Conservation (phyloP, 2,329 filamentous ascomycete genomes). For the Arthrobotrys conoides region DNA sequence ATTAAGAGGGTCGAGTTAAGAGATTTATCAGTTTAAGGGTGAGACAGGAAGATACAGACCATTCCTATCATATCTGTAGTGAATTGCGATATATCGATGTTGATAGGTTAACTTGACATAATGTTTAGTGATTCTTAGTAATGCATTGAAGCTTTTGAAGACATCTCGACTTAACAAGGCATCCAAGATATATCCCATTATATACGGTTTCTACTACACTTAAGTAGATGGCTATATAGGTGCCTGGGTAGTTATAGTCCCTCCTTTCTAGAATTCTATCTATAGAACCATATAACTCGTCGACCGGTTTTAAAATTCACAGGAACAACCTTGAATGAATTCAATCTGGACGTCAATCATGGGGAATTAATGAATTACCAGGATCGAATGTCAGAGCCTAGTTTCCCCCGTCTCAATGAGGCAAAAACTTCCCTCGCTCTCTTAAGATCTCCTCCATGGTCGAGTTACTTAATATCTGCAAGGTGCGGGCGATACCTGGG, state of each 20-base stretch:
- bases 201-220: too few species aligned
- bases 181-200: slow-evolving; percentile 14
- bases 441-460: slow-evolving; percentile 16
- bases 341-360: slow-evolving; percentile 27
- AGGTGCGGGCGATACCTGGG: slow-evolving; percentile 27
- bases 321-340: slow-evolving; percentile 21
- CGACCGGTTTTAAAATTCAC: slow-evolving; percentile 36
- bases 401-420: slow-evolving; percentile 31
- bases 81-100: background rate
- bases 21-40: slow-evolving; percentile 37
- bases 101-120: slow-evolving; percentile 13
- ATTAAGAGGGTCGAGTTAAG: slow-evolving; percentile 2
- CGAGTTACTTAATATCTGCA: too few species aligned
- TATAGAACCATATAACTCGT: slow-evolving; percentile 19
- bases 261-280: slow-evolving; percentile 17
- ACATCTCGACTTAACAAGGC: slow-evolving; percentile 3
- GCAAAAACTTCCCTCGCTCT: slow-evolving; percentile 42
- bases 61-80: slow-evolving; percentile 10
- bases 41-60: slow-evolving; percentile 23
- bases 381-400: slow-evolving; percentile 56
- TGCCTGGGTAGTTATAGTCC: background rate
- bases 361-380: slow-evolving; percentile 41
- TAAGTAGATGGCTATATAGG: background rate
- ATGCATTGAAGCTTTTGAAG: background rate
- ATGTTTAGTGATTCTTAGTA: slow-evolving; percentile 10